These are phyloP conservation scores for Pseudoneurospora amorphoporcata DNA, from an alignment of 495 filamentous ascomycete genomes.

Conservation along the genomic window DNA sequence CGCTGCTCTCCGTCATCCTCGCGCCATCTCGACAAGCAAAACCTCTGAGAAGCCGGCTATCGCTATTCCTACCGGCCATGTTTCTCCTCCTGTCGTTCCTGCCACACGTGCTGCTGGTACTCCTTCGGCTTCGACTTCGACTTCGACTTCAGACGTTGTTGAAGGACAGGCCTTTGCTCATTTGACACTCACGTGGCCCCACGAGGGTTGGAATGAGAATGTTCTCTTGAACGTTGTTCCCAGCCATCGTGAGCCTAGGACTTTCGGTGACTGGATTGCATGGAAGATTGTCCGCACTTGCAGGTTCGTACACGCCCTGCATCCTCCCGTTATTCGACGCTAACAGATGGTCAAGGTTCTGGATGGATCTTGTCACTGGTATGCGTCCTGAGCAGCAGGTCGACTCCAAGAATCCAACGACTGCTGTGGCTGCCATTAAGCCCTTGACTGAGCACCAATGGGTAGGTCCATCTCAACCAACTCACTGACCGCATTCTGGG, in stretches of 20 bases:
- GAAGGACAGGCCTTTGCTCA: neutral
- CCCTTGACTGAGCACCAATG: conserved; percentile 40
- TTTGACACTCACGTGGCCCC: conserved; percentile 52
- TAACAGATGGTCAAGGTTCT: conserved; percentile 22
- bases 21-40: neutral
- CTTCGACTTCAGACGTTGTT: neutral
- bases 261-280: conserved; percentile 33
- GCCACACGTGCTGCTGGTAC: neutral
- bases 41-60: neutral
- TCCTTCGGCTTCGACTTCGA: neutral
- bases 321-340: too few species aligned
- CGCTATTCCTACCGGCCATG: neutral
- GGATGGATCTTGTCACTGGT: conserved; percentile 37
- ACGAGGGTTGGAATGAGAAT: conserved; percentile 48
- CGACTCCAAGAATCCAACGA: conserved; percentile 36
- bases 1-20: neutral
- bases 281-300: conserved; percentile 34
- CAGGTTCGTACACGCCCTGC: conserved; percentile 9
- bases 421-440: conserved; percentile 28
- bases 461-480: conserved; percentile 13
- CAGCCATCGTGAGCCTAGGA: conserved; percentile 27
- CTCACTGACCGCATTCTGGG: neutral
- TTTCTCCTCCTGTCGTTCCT: neutral
- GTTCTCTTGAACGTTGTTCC: conserved; percentile 34
- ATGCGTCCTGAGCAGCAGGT: conserved; percentile 33